A percentile compares a stretch with the other conserved stretches of the same genome.
phyloP scores from a whole-genome alignment of 2,329 filamentous ascomycete species.

The Aspergillus fumigatiaffinis region DNA sequence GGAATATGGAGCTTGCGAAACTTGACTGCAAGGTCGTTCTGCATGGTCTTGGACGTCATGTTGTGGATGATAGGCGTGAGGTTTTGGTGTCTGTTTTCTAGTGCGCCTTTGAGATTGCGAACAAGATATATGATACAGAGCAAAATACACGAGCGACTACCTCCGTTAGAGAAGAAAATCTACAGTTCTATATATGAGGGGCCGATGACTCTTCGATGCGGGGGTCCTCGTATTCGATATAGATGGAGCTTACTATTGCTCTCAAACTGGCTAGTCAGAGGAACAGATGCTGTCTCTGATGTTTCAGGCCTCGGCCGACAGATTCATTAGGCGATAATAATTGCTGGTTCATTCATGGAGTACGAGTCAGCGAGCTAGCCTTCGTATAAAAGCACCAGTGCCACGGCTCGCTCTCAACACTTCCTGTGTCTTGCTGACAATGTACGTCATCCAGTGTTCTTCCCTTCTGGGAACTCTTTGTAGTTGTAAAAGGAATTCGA shows the following conservation, averaged over 20 bases:
- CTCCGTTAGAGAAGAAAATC: not conserved
- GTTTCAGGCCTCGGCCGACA: no score
- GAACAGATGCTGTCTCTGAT: not conserved
- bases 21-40: slow-evolving; percentile 22
- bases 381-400: no score
- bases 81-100: not conserved
- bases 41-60: slow-evolving; percentile 1
- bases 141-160: not conserved
- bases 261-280: slow-evolving; percentile 13
- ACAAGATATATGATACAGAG: not conserved
- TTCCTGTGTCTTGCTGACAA: no score
- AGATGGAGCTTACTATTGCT: slow-evolving; percentile 10
- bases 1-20: slow-evolving; percentile 49
- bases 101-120: not conserved
- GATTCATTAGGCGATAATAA: no score
- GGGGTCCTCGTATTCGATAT: not conserved
- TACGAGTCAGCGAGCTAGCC: no score
- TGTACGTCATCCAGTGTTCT: no score
- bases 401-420: no score
- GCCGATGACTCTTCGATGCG: not conserved
- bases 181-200: not conserved
- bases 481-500: no score
- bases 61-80: not conserved
- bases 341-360: no score
- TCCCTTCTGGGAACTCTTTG: no score